Percentiles rank a stretch among this genome's conserved stretches.
Conservation (phyloP, 1,284 basidiomycete species). For the Cryptococcus sp. region DNA sequence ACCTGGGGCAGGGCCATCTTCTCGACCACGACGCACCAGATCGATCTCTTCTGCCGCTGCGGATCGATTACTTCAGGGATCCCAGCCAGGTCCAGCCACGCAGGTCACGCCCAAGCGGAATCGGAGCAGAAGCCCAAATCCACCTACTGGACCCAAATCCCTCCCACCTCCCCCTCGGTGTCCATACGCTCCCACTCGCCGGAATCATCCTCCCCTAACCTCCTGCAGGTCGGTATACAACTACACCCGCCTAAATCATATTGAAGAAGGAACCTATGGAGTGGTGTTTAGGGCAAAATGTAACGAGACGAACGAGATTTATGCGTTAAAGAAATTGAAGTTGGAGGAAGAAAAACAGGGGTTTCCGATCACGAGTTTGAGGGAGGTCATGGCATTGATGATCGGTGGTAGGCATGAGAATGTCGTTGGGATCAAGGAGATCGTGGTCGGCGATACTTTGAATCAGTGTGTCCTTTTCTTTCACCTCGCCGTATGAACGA, state of each 20-base stretch:
- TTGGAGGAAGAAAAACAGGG: slow-evolving; percentile 96
- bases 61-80: too few species aligned
- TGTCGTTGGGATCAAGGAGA: slow-evolving; percentile 90
- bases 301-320: slow-evolving; percentile 88
- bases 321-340: slow-evolving; percentile 97
- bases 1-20: slow-evolving; percentile 4
- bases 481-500: neutral
- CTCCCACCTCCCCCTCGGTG: slow-evolving; percentile 27
- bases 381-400: slow-evolving; percentile 94
- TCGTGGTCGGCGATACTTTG: slow-evolving; percentile 97
- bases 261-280: slow-evolving; percentile 98
- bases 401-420: slow-evolving; percentile 79
- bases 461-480: slow-evolving; percentile 75
- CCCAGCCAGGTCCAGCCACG: too few species aligned
- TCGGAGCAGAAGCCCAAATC: slow-evolving; percentile 3
- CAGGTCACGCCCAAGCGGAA: too few species aligned
- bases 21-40: neutral
- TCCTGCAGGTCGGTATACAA: slow-evolving; percentile 86
- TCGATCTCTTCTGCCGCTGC: neutral
- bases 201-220: slow-evolving; percentile 66
- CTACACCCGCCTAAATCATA: slow-evolving; percentile 93
- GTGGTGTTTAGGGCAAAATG: slow-evolving; percentile 93
- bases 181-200: slow-evolving; percentile 62
- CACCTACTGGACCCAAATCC: neutral
- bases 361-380: slow-evolving; percentile 93